Evolutionary conservation across 768 basidiomycete species (phyloP), one percentile per base, ranked within the genome.

Genomic region (Roridomyces roridus): DNA sequence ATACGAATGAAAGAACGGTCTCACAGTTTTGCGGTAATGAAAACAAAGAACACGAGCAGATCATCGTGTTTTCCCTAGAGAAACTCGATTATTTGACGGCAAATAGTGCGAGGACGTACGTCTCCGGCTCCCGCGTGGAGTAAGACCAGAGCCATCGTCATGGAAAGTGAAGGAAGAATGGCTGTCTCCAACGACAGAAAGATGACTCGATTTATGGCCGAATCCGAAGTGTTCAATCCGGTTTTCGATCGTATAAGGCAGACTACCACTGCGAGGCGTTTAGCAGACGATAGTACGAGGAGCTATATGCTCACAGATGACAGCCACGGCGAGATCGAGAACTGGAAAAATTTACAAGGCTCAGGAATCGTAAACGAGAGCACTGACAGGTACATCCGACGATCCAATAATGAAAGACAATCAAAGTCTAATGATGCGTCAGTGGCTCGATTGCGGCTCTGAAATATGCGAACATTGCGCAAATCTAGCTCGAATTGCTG

Each of bases 1-100:
- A 62, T 69, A n/a, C 67, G 70, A 24, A 67, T 46, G 21, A 70
- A 54, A 28, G 66, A 69, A 68, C 17, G 36, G 17, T 14, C 60
- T 15, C 39, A 83, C 54, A 84, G 71, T 63, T 84, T 84, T 34
- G 82, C 81, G 4, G 80, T 80, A 44, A 81, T 66, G 17, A 83
- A 64, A 29, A 78, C 70, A 63, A 84, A 83, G 59, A 83, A 77
- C 6, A 83, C 63, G 28, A 80, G 74, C 7, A 83, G 69, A 59
- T 79, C 73, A 51, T 75, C 72, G 17, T 70, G 60, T n/a, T 63
- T 50, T 41, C 69, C 55, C 75, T 76, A 53, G 39, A 8, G 18
- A 31, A 35, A 8, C 24, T 36, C 45, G 24, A 29, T 21, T 25
- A 49, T 41, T 21, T n/a, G 23, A 24, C 4, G 8, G 15, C 7